Conservation (phyloP, 768 basidiomycete genomes). For the Tricholoma sp. region DNA sequence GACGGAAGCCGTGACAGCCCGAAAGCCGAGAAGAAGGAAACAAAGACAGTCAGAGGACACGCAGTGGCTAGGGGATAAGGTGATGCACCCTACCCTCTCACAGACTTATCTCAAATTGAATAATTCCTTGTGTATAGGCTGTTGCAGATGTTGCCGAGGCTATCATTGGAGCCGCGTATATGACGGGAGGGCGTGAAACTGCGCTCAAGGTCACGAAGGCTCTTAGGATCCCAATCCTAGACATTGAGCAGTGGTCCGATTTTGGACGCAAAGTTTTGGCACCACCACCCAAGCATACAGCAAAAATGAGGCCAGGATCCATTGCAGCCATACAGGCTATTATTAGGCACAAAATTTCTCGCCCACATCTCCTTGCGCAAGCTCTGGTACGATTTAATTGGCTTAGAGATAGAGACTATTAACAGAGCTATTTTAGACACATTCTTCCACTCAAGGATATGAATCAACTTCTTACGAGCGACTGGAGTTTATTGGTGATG, state of each 20-base stretch:
- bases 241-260: slow-evolving; percentile 68
- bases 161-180: slow-evolving; percentile 77
- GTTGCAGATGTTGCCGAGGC: slow-evolving; percentile 85
- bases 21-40: slow-evolving; percentile 31
- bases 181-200: slow-evolving; percentile 63
- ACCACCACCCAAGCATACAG: slow-evolving; percentile 37
- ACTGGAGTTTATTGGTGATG: slow-evolving; percentile 84
- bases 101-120: background rate
- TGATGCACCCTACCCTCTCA: slow-evolving; percentile 18
- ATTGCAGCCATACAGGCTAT: slow-evolving; percentile 57
- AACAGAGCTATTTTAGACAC: slow-evolving; percentile 48
- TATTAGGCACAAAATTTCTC: slow-evolving; percentile 56
- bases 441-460: slow-evolving; percentile 52
- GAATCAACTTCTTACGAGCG: slow-evolving; percentile 64
- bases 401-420: background rate
- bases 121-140: slow-evolving; percentile 37
- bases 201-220: slow-evolving; percentile 63
- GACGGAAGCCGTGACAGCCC: too few relatives aligned
- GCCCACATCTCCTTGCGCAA: slow-evolving; percentile 61
- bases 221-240: slow-evolving; percentile 59
- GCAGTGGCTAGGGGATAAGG: slow-evolving; percentile 77
- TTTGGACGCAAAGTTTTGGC: slow-evolving; percentile 48
- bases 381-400: slow-evolving; percentile 53
- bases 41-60: slow-evolving; percentile 25
- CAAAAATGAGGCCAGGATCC: slow-evolving; percentile 42